These are phyloP conservation scores for Chimonanthus salicifolius DNA, from an alignment of 164 flowering plant species.

Conservation along the genomic window DNA sequence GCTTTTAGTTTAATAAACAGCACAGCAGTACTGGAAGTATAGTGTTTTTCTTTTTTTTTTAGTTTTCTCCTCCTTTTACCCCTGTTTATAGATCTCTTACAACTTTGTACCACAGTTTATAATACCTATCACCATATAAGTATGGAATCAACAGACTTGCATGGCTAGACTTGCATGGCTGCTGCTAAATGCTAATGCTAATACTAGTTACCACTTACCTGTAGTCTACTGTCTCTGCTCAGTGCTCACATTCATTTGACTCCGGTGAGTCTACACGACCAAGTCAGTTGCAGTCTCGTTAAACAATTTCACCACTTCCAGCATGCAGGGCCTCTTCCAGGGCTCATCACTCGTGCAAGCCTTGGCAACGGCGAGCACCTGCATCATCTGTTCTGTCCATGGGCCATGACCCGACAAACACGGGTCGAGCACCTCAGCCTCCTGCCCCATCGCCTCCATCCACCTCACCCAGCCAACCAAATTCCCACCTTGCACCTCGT, in stretches of 20 bases:
- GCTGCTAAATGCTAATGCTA: neutral
- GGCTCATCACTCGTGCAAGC: conserved; percentile 53
- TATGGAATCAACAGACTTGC: neutral
- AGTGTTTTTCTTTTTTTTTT: neutral
- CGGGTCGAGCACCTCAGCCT: conserved; percentile 38
- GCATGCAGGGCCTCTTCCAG: conserved; percentile 51
- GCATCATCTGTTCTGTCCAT: conserved; percentile 45
- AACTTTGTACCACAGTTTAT: neutral
- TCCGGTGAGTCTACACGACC: neutral
- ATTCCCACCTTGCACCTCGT: conserved; percentile 59
- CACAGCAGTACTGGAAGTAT: neutral
- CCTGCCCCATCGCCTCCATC: conserved; percentile 36
- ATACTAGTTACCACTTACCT: no score
- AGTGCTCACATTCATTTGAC: neutral
- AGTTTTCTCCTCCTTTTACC: neutral
- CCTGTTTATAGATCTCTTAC: no score
- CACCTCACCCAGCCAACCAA: conserved; percentile 70
- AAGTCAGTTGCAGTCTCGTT: conserved; percentile 22
- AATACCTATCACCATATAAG: neutral
- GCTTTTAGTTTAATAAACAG: no score
- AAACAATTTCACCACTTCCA: conserved; percentile 47
- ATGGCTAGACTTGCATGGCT: neutral
- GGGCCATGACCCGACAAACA: conserved; percentile 10
- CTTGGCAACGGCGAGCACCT: conserved; percentile 41
- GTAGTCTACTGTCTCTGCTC: neutral